Evolutionary conservation across 257 asterid genomes (phyloP).

Genomic region (Rubia yunnanensis): DNA sequence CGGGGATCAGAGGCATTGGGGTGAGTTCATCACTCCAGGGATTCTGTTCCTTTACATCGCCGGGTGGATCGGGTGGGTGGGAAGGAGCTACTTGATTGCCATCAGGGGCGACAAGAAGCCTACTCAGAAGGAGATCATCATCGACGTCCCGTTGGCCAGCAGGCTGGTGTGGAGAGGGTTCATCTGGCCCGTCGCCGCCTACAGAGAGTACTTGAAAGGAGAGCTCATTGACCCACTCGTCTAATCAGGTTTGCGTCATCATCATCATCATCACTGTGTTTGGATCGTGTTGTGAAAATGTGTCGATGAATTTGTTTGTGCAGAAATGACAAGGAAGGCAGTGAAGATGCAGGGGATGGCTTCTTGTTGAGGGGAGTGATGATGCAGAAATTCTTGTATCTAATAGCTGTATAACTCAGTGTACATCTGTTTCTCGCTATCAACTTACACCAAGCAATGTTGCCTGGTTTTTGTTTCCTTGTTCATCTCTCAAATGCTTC

Average conservation of each 20-base stretch:
- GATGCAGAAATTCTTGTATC: slow-evolving; percentile 6
- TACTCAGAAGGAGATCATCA: slow-evolving; percentile 84
- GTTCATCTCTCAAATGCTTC: background rate
- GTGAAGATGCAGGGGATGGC: background rate
- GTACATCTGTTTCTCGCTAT: slow-evolving; percentile 4
- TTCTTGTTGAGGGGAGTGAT: background rate
- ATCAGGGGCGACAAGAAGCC: slow-evolving; percentile 88
- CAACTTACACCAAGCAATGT: slow-evolving; percentile 4
- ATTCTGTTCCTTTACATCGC: slow-evolving; percentile 84
- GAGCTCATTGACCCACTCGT: slow-evolving; percentile 79
- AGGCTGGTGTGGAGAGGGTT: slow-evolving; percentile 79
- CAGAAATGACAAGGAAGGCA: background rate
- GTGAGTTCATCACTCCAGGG: slow-evolving; percentile 94
- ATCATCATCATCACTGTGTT: background rate
- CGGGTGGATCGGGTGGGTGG: slow-evolving; percentile 98
- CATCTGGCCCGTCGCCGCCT: slow-evolving; percentile 96
- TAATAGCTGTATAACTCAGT: background rate
- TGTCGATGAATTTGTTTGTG: background rate
- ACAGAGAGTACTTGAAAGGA: slow-evolving; percentile 85
- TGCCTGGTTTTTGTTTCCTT: background rate
- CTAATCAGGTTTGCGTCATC: slow-evolving; percentile 21
- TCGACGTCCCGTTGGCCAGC: slow-evolving; percentile 87
- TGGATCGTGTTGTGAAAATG: no score
- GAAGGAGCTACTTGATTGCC: slow-evolving; percentile 91
- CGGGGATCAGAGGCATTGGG: slow-evolving; percentile 98